A percentile compares a stretch with the other conserved stretches of the same genome.
Evolutionary conservation across 2,329 filamentous ascomycete species (phyloP).

Genomic region (Berkeleyomyces rouxiae): DNA sequence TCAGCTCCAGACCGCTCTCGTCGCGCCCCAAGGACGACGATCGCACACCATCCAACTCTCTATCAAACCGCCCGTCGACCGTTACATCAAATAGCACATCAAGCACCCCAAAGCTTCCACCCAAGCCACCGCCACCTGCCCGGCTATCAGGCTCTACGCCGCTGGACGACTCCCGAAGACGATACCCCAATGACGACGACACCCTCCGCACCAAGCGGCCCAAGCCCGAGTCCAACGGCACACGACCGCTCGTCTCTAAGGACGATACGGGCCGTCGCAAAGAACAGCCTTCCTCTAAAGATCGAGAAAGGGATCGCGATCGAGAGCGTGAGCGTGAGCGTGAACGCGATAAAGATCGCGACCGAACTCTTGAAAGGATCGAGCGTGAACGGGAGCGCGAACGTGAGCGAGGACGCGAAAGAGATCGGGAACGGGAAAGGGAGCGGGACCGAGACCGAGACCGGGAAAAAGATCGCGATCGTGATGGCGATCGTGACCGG

Average conservation of each 20-base stretch:
- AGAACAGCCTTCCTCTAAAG: background rate
- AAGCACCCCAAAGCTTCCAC: conserved; percentile 2
- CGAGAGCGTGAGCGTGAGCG: conserved; percentile 6
- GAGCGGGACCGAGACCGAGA: background rate
- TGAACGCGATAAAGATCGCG: conserved; percentile 1
- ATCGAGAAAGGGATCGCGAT: conserved; percentile 5
- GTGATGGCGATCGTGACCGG: conserved; percentile 12
- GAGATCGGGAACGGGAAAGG: background rate
- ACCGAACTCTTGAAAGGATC: background rate
- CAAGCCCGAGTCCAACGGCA: conserved; percentile 2
- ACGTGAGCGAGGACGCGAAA: background rate
- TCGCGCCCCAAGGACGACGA: conserved; percentile 3
- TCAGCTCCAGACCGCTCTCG: background rate
- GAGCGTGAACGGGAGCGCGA: background rate
- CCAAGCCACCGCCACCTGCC: conserved; percentile 7
- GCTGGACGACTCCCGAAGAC: background rate
- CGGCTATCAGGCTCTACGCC: background rate
- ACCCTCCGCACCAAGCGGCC: background rate
- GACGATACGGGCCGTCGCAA: conserved; percentile 3
- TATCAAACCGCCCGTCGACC: background rate
- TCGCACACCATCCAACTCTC: background rate
- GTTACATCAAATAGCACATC: background rate
- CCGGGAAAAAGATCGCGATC: conserved; percentile 17
- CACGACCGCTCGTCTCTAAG: background rate
- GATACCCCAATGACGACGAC: conserved; percentile 1